phyloP scores from a whole-genome alignment of 441 rosid genomes.

The Bocquillonia castaneifolia region DNA sequence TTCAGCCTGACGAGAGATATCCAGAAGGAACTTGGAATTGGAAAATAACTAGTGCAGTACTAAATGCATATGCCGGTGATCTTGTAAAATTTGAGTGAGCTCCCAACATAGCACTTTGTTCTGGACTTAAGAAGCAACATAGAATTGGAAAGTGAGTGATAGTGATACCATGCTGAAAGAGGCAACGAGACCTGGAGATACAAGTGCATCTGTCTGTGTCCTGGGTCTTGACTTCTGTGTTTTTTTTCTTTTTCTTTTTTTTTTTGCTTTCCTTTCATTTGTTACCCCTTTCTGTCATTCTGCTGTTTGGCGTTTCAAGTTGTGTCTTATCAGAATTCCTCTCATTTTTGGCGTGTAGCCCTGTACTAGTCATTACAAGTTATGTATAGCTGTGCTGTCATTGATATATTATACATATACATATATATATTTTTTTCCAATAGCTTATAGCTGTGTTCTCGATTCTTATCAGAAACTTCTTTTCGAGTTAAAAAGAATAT shows the following conservation, averaged over 20 bases:
- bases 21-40: conserved; percentile 77
- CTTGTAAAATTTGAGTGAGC: conserved; percentile 12
- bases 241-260: no score
- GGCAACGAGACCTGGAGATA: neutral
- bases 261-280: neutral
- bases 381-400: conserved; percentile 21
- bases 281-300: conserved; percentile 4
- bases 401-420: no score
- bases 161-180: neutral
- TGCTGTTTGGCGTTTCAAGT: neutral
- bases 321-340: neutral
- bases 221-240: neutral
- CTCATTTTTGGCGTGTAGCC: conserved; percentile 23
- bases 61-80: neutral
- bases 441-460: no score
- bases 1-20: conserved; percentile 92
- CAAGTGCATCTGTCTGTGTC: neutral
- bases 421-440: no score
- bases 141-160: conserved; percentile 8
- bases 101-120: neutral
- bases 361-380: conserved; percentile 5
- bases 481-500: no score
- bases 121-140: neutral
- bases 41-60: conserved; percentile 36
- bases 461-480: no score